phyloP scores from a whole-genome alignment of 2,329 filamentous ascomycete genomes.

The Diplodia scrobiculata region DNA sequence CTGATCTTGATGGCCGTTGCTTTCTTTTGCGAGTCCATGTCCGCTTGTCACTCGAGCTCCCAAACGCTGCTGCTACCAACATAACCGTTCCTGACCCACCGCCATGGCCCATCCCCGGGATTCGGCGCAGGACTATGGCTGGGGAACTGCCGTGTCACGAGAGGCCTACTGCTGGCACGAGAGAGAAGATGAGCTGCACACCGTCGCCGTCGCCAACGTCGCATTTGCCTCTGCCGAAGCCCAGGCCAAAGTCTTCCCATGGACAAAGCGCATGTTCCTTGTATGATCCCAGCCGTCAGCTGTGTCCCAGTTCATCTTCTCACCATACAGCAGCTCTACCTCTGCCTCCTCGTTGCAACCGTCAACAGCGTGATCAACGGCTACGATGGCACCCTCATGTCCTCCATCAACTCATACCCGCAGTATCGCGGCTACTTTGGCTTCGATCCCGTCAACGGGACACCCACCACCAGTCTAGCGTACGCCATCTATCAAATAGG shows the following conservation, averaged over 20 bases:
- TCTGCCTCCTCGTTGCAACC: constrained; percentile 48
- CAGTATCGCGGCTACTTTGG: constrained; percentile 52
- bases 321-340: constrained; percentile 43
- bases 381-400: constrained; percentile 56
- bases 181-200: constrained; percentile 11
- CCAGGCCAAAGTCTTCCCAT: constrained; percentile 48
- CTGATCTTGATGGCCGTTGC: background rate
- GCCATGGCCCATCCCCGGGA: constrained; percentile 8
- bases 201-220: constrained; percentile 35
- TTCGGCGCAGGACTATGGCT: constrained; percentile 16
- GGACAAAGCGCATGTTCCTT: constrained; percentile 51
- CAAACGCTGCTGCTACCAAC: background rate
- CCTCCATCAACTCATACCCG: constrained; percentile 51
- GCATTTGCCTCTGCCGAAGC: constrained; percentile 51
- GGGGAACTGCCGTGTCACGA: constrained; percentile 13
- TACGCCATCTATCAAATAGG: constrained; percentile 55
- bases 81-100: background rate
- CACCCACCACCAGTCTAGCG: constrained; percentile 50
- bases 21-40: constrained; percentile 6
- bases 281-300: constrained; percentile 32
- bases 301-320: background rate
- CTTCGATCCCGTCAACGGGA: constrained; percentile 43
- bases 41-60: background rate
- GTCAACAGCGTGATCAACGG: constrained; percentile 53
- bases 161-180: constrained; percentile 24